Base-by-base conservation (phyloP, 2,329 filamentous ascomycete species). In the Ceratocystis ficicola region DNA sequence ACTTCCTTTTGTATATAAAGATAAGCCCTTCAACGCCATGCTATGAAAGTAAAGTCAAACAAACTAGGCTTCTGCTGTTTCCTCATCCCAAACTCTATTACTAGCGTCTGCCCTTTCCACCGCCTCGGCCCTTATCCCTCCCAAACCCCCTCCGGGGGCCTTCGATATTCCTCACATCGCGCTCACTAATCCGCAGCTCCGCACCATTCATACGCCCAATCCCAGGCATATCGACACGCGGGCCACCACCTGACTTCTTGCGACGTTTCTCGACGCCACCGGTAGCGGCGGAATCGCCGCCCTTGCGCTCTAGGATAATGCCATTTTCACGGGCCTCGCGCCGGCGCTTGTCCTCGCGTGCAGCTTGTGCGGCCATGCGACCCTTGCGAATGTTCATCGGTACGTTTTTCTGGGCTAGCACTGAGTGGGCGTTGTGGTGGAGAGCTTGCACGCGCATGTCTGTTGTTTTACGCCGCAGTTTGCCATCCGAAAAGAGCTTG, bases 261-360 rank as follows among this genome's bases (percentile, higher is more conserved):
- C 52, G 52, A 5, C 52, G 52, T 44, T 74, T 76, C 69, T 73
- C 73, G 32, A 73, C 70, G 55, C 78, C 65, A 20, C 48, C 44
- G 17, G 44, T 48, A 20, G 46, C 46, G 46, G 3, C n/a, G 17
- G 41, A 55, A 44, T 64, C 78, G 65, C 72, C 70, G 30, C 52
- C 70, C 36, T 30, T 73, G 68, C 79, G 80, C 78, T 97, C 94
- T 44, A 97, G 78, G 62, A 97, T 85, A 70, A 97, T 86, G 5
- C 93, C 94, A 71, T 93, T 95, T 79, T 97, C 93, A 72, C 81
- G 84, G 1, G 94, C 94, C 74, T 96, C 90, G 50, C 79, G 80
- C 46, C 93, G 80, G 63, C 93, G 78, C 77, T 82, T 88, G 12
- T 81, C 77, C 74, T 96, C 92, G 67, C 83, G 84, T 32, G 79